Base-by-base conservation (phyloP, 768 basidiomycete species). In the Lactifluus hygrophoroides region DNA sequence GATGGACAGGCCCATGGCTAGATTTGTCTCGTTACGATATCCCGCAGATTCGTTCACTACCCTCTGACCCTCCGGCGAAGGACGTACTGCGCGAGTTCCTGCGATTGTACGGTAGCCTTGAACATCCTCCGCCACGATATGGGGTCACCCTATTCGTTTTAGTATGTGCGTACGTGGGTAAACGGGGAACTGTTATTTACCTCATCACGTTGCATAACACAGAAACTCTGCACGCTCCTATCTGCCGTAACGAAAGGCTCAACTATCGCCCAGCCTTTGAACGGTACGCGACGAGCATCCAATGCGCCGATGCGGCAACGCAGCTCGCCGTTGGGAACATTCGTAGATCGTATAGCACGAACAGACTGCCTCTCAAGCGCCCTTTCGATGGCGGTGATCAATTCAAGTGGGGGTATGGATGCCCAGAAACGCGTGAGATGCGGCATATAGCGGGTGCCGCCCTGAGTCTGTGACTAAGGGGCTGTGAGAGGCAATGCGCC, bases 341-440 rank as follows among this genome's bases (percentile, higher is more conserved):
- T 16, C 27, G 8, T n/a, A 38, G 51, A 21, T 64, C 46, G 49
- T 47, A 40, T 35, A 3, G 53, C 11, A 38, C 46, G 17, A 21
- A 83, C 80, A 8, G 73, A 74, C 1, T 81, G 65, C 0, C 52
- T 63, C 37, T 76, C 72, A 11, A 90, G 73, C 32, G 76, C 77
- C 50, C 81, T 78, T 53, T 80, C 74, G 50, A 91, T 70, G 54
- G 84, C 74, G 4, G 71, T 65, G 40, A 84, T 66, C 43, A 90
- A 72, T 3, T 78, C 70, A 0, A 72, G 70, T 0, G 87, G 86
- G 0, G 75, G 74, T 3, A 85, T 68, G 0, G 77, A 69, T 0
- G 85, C 79, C 69, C 90, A 93, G 76, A 94, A 93, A 0, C 90
- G 84, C 0, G 91, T 92, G 17, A 91, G 77, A 57, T 84, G 79